phyloP scores from a whole-genome alignment of 2,329 filamentous ascomycete species.

The Fusarium anguioides region DNA sequence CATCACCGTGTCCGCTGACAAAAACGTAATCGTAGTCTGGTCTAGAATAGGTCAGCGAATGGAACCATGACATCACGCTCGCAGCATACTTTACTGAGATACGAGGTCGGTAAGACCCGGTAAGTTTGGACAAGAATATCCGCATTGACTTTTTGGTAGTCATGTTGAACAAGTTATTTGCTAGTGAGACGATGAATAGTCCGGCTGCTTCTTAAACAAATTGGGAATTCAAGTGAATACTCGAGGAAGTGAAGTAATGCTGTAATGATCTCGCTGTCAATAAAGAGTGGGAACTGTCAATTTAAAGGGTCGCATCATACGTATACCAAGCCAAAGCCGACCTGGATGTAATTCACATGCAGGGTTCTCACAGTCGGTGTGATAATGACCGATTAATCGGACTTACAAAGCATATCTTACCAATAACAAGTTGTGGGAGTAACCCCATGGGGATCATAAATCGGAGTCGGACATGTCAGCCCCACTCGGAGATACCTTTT shows the following conservation, averaged over 20 bases:
- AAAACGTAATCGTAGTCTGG: slow-evolving; percentile 8
- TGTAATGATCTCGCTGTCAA: background rate
- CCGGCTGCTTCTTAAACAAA: too few species aligned
- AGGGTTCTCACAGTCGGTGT: background rate
- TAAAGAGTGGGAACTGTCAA: background rate
- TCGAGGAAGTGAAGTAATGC: background rate
- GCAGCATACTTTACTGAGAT: background rate
- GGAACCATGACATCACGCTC: accelerated
- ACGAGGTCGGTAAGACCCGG: accelerated
- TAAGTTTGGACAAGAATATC: background rate
- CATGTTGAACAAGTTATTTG: too few species aligned
- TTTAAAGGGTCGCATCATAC: background rate
- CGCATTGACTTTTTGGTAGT: background rate
- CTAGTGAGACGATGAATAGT: background rate
- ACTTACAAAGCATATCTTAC: background rate
- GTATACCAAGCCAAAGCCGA: background rate
- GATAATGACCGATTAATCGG: background rate
- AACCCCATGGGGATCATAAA: background rate
- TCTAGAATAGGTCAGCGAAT: accelerated
- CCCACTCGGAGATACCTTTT: background rate
- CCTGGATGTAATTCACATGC: background rate
- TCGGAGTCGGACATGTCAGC: background rate
- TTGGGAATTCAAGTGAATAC: too few species aligned
- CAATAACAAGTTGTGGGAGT: background rate
- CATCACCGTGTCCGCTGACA: background rate